phyloP scores from a whole-genome alignment of 768 basidiomycete species.

The Tricholoma furcatifolium region DNA sequence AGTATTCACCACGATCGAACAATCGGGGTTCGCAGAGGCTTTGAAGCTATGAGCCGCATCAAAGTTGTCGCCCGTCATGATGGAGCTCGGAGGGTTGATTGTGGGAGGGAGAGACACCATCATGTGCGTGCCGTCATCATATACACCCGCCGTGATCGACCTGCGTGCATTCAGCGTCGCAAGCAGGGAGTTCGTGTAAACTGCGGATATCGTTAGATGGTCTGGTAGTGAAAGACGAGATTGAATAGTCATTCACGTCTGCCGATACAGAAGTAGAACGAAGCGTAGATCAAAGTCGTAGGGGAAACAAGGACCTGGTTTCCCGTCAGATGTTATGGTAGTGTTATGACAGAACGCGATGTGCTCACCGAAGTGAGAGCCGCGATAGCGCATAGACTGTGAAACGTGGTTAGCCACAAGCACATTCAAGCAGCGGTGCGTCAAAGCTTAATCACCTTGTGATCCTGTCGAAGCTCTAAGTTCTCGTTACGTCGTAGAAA shows the following conservation, averaged over 20 bases:
- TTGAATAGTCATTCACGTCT: slow-evolving; percentile 22
- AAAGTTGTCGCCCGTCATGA: no score
- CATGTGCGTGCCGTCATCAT: slow-evolving; percentile 18
- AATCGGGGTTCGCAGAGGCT: no score
- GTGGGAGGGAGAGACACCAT: slow-evolving; percentile 14
- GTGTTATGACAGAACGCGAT: neutral
- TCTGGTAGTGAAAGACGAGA: neutral
- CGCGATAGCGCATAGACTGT: slow-evolving; percentile 42
- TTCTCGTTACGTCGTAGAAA: neutral
- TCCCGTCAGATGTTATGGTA: neutral
- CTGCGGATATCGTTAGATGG: slow-evolving; percentile 7
- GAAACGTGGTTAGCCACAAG: neutral
- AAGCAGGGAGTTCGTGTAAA: slow-evolving; percentile 29
- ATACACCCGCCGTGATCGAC: slow-evolving; percentile 4
- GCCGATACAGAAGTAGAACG: slow-evolving; percentile 34
- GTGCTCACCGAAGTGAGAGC: slow-evolving; percentile 42
- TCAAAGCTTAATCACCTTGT: neutral
- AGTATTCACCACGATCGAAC: no score
- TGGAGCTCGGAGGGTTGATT: neutral
- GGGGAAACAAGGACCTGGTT: slow-evolving; percentile 25
- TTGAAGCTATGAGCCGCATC: no score
- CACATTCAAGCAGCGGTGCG: no score
- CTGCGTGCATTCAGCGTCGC: slow-evolving; percentile 22
- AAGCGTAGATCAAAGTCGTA: slow-evolving; percentile 28
- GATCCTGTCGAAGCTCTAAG: neutral